A percentile compares a stretch with the other conserved stretches of the same genome.
Conservation (phyloP, 768 basidiomycete genomes). For the Agaricus subrufescens region DNA sequence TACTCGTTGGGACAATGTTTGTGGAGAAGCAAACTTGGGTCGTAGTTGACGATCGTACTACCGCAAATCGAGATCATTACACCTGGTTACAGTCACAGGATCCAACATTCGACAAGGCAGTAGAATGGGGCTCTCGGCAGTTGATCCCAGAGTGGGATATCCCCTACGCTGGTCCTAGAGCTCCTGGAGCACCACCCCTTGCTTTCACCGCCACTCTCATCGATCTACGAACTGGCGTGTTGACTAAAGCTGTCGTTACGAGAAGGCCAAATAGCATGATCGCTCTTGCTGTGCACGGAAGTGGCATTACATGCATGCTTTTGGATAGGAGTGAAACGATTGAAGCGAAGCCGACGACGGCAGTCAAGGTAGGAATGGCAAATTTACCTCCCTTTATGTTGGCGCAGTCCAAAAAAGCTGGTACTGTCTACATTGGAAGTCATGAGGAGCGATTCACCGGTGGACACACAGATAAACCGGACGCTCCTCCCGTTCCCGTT, state of each 20-base stretch:
- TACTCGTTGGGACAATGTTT: slow-evolving; percentile 6
- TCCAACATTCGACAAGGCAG: not conserved
- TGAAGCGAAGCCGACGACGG: not conserved
- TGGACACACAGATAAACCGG: too few species aligned
- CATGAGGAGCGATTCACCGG: too few species aligned
- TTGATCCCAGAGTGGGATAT: slow-evolving; percentile 9
- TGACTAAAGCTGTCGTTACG: slow-evolving; percentile 3
- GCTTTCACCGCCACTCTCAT: not conserved
- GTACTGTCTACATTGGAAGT: slow-evolving; percentile 5
- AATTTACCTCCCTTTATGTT: slow-evolving; percentile 19
- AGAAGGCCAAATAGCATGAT: slow-evolving; percentile 10
- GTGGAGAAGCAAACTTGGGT: slow-evolving; percentile 9
- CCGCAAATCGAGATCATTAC: not conserved
- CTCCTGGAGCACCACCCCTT: not conserved
- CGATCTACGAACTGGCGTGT: slow-evolving; percentile 6
- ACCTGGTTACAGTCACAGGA: slow-evolving; percentile 10
- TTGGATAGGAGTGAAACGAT: slow-evolving; percentile 10
- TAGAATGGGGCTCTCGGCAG: slow-evolving; percentile 12
- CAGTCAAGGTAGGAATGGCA: slow-evolving; percentile 17
- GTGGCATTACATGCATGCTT: slow-evolving; percentile 19
- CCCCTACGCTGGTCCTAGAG: not conserved
- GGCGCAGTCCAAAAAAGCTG: not conserved
- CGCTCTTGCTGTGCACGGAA: slow-evolving; percentile 14
- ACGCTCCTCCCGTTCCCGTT: too few species aligned
- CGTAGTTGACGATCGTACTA: slow-evolving; percentile 9